Evolutionary conservation across 2,329 filamentous ascomycete species (phyloP), one percentile per base, ranked within the genome.

Genomic region (Aureobasidium sp.): DNA sequence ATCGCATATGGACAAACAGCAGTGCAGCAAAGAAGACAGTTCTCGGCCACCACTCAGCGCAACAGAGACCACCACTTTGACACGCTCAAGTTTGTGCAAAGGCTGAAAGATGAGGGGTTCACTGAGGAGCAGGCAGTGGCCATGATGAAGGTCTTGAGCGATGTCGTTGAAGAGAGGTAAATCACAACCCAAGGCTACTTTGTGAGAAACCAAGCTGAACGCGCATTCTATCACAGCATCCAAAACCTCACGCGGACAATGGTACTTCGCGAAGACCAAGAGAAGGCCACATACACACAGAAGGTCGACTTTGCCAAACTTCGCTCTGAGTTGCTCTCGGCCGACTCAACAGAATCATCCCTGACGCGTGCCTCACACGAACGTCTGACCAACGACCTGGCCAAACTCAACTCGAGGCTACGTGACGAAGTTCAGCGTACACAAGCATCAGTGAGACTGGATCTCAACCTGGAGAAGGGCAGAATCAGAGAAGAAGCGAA

Each of bases 241-340:
- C 93, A 97, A 74, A 97, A 97, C 76, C 83, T 99, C 55, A 97
- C 93, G 0, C 87, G 93, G 66, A 97, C 93, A 17, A 99, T 99
- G 94, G 94, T 99, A 46, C 84, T 96, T 51, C 90, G 92, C 71
- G 94, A 99, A 78, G 94, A 96, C 77, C 85, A 90, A 65, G 89
- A 90, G 71, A 89, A 90, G 71, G 87, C 89, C 32, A 86, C 83
- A 13, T 87, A 87, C 70, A 87, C 84, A 2, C 85, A 97, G 74
- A 97, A 97, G 76, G 94, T 97, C 66, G 94, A 99, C 77, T 97
- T 99, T 72, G 92, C 93, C 65, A 97, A 97, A 79, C 86, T 97
- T 47, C 90, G 94, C 67, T 95, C 91, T 63, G 94, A 99, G 76
- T 86, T 99, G 26, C 84, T 97, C 26, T 92, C 91, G 6, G 88